Evolutionary conservation across 352 stramenopile genomes (phyloP).

Genomic region (Pythium diclinum): DNA sequence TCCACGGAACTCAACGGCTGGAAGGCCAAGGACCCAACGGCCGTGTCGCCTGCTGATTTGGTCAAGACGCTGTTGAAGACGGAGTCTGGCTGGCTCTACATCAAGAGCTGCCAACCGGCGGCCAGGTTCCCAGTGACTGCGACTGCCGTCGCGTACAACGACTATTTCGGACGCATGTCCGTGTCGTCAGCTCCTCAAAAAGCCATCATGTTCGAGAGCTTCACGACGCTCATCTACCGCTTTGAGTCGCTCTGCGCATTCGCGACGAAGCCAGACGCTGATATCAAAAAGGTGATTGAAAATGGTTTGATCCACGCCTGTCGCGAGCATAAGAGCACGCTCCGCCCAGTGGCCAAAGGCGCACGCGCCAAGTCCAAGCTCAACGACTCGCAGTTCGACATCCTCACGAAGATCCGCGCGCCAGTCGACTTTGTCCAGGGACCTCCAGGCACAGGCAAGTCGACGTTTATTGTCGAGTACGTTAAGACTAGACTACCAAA

Average conservation of each 20-base stretch:
- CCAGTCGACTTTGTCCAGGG: constrained; percentile 8
- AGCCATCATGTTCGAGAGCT: not conserved
- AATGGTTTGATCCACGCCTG: not conserved
- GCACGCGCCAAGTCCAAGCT: not conserved
- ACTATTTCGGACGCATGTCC: not conserved
- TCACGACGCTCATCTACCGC: constrained; percentile 10
- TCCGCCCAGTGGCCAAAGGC: not conserved
- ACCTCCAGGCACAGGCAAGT: constrained; percentile 7
- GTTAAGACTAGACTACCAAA: not conserved
- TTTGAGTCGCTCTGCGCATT: not conserved
- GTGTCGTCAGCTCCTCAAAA: too few relatives aligned
- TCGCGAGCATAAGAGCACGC: not conserved
- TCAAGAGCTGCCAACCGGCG: not conserved
- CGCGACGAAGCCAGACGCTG: not conserved
- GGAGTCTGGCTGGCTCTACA: not conserved
- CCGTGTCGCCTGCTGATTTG: not conserved
- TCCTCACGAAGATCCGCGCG: not conserved
- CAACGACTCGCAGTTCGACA: not conserved
- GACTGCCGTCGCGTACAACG: not conserved
- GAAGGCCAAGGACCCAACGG: not conserved
- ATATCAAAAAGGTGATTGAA: not conserved
- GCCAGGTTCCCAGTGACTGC: not conserved
- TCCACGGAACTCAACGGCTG: not conserved
- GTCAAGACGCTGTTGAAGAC: not conserved
- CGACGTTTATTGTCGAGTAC: constrained; percentile 5